A percentile compares a stretch with the other conserved stretches of the same genome.
Conservation (phyloP, 129 eudicot genomes). For the Centella asiatica region DNA sequence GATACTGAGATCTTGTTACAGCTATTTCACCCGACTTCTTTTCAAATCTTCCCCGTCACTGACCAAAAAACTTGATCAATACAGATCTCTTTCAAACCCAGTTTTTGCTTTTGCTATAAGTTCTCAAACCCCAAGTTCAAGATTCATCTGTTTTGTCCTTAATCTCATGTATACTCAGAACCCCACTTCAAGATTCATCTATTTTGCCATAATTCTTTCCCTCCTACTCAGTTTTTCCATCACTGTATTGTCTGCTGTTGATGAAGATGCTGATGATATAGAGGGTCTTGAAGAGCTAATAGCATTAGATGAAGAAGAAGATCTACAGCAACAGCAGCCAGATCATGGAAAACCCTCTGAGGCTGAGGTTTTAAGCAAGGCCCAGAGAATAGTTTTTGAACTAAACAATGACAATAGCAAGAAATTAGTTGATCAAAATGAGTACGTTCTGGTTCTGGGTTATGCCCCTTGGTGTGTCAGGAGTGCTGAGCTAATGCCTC, state of each 20-base stretch:
- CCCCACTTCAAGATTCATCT: constrained; percentile 42
- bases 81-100: constrained; percentile 27
- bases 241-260: constrained; percentile 9
- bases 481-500: constrained; percentile 94
- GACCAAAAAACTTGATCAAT: not conserved
- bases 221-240: constrained; percentile 26
- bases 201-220: constrained; percentile 28
- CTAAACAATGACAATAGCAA: constrained; percentile 53
- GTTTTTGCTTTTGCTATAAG: constrained; percentile 9
- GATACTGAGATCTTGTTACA: not conserved
- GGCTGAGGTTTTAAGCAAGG: constrained; percentile 61
- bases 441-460: constrained; percentile 69
- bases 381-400: constrained; percentile 72
- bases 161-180: constrained; percentile 35
- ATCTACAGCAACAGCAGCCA: constrained; percentile 8
- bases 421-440: constrained; percentile 44
- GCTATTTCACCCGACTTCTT: constrained; percentile 1
- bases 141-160: not conserved
- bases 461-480: constrained; percentile 87
- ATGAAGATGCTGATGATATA: constrained; percentile 35
- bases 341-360: constrained; percentile 34
- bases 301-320: constrained; percentile 65
- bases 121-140: constrained; percentile 6
- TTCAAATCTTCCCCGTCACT: constrained; percentile 18
- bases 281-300: constrained; percentile 65